phyloP scores from a whole-genome alignment of 441 rosid genomes.

The Manihot esculenta region DNA sequence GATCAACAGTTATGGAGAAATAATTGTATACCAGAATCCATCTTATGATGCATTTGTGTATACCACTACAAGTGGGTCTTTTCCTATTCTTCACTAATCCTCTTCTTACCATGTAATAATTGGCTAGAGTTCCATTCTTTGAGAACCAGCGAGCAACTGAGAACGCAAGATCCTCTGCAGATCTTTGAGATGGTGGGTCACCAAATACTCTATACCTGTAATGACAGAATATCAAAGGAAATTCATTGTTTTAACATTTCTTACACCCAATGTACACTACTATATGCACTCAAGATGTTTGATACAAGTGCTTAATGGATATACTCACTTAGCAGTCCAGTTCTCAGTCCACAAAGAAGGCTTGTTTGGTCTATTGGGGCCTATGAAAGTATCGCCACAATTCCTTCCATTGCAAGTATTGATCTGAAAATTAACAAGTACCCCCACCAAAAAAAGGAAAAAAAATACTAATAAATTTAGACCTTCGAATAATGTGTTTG shows the following conservation, averaged over 20 bases:
- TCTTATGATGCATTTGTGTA: too few relatives aligned
- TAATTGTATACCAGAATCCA: too few relatives aligned
- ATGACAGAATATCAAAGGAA: background rate
- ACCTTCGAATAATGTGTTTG: too few relatives aligned
- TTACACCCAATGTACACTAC: too few relatives aligned
- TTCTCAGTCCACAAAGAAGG: constrained; percentile 92
- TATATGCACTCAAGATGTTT: too few relatives aligned
- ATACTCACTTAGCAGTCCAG: constrained; percentile 86
- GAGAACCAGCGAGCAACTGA: constrained; percentile 78
- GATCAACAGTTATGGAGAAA: too few relatives aligned
- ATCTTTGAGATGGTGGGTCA: constrained; percentile 81
- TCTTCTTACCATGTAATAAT: constrained; percentile 83
- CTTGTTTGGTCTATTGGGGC: constrained; percentile 74
- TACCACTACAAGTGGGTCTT: too few relatives aligned
- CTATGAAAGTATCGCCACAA: constrained; percentile 86
- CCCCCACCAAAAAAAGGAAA: too few relatives aligned
- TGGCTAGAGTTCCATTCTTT: constrained; percentile 66
- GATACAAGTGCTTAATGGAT: background rate
- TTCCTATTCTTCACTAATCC: too few relatives aligned
- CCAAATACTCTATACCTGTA: constrained; percentile 79
- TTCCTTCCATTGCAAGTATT: constrained; percentile 93
- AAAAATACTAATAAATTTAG: too few relatives aligned
- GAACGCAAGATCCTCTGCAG: constrained; percentile 76
- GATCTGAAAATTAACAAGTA: constrained; percentile 43
- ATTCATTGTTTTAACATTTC: background rate